Evolutionary conservation across 106 monocot genomes (phyloP).

Genomic region (Ottelia alismoides): DNA sequence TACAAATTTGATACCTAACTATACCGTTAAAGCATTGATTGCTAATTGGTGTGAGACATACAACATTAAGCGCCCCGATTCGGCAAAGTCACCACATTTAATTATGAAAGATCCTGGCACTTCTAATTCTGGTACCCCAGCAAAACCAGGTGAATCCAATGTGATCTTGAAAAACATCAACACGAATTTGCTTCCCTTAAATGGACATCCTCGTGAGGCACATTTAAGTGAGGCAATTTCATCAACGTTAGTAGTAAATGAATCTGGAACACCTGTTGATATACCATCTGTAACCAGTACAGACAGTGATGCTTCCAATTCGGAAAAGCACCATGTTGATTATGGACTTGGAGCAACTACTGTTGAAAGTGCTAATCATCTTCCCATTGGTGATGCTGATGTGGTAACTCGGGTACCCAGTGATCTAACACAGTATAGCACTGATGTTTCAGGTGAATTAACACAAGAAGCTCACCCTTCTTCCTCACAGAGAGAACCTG

Average conservation of each 20-base stretch:
- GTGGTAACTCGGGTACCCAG: background rate
- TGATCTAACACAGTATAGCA: background rate
- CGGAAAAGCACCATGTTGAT: constrained; percentile 1
- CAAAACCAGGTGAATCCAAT: background rate
- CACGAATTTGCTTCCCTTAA: background rate
- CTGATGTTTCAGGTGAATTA: background rate
- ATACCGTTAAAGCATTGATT: constrained; percentile 3
- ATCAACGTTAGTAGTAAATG: background rate
- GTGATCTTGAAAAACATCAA: background rate
- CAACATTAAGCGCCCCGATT: constrained; percentile 2
- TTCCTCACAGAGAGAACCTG: background rate
- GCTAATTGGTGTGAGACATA: constrained; percentile 5
- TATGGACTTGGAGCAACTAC: background rate
- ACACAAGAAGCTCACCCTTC: background rate
- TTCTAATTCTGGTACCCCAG: background rate
- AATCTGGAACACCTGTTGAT: too few species aligned
- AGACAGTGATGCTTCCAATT: too few species aligned
- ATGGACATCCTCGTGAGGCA: background rate
- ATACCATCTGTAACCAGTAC: background rate
- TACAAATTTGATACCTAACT: constrained; percentile 7
- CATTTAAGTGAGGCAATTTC: constrained; percentile 2
- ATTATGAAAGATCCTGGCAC: constrained; percentile 23
- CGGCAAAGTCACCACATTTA: background rate
- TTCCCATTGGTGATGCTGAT: background rate
- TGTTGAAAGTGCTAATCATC: background rate